Evolutionary conservation across 805 yeast genomes (phyloP).

Genomic region (Clavispora santaluciae): DNA sequence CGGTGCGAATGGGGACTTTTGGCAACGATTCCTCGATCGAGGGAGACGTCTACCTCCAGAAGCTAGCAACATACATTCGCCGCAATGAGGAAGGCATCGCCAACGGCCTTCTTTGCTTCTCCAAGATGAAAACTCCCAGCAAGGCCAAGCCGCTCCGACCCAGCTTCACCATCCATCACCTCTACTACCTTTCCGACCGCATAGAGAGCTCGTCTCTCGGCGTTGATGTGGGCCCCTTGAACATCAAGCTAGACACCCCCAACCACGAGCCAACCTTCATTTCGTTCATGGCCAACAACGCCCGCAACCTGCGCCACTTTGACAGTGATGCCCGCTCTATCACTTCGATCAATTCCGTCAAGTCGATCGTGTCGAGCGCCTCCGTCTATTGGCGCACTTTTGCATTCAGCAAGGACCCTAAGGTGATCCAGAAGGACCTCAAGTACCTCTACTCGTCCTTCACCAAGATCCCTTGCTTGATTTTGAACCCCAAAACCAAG

Average conservation of each 20-base stretch:
- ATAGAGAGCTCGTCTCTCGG: constrained; percentile 46
- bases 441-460: constrained; percentile 58
- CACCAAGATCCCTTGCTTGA: constrained; percentile 59
- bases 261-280: constrained; percentile 51
- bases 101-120: constrained; percentile 52
- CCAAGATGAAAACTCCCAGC: constrained; percentile 27
- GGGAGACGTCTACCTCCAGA: constrained; percentile 54
- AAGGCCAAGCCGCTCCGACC: constrained; percentile 50
- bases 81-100: constrained; percentile 57
- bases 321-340: constrained; percentile 46
- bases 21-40: constrained; percentile 38
- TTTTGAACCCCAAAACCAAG: constrained; percentile 56
- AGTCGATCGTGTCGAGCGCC: constrained; percentile 43
- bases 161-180: constrained; percentile 57
- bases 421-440: constrained; percentile 44
- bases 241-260: constrained; percentile 54
- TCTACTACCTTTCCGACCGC: constrained; percentile 55
- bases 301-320: constrained; percentile 36
- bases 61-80: constrained; percentile 48
- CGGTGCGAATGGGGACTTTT: constrained; percentile 14
- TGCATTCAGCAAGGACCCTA: constrained; percentile 36
- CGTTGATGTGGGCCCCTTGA: constrained; percentile 58
- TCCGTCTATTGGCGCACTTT: constrained; percentile 38
- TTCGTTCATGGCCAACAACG: constrained; percentile 56
- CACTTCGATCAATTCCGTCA: constrained; percentile 55